These are phyloP conservation scores for Russula virescens DNA, from an alignment of 768 basidiomycete genomes.

Conservation along the genomic window DNA sequence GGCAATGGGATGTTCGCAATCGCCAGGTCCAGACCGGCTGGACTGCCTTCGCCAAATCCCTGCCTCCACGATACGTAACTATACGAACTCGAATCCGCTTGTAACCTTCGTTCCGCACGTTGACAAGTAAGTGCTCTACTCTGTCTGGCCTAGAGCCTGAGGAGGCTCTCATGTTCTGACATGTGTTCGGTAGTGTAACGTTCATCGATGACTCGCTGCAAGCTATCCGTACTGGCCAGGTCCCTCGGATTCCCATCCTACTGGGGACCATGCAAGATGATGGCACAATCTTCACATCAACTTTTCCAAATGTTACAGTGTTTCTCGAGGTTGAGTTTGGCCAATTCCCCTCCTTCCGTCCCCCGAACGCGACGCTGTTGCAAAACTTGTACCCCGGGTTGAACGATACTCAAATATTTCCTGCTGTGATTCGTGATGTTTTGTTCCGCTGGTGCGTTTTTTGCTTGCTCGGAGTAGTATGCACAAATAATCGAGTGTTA, in stretches of 20 bases:
- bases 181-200: background rate
- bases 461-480: background rate
- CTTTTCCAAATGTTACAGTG: background rate
- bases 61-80: slow-evolving; percentile 22
- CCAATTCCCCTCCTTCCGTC: background rate
- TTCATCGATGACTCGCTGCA: background rate
- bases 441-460: slow-evolving; percentile 9
- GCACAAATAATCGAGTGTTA: too few species aligned
- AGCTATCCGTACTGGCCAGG: slow-evolving; percentile 1
- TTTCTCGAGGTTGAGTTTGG: background rate
- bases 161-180: background rate
- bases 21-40: slow-evolving; percentile 24
- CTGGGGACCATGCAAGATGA: slow-evolving; percentile 7
- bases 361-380: background rate
- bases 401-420: background rate
- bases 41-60: slow-evolving; percentile 26
- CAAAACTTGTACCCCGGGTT: slow-evolving; percentile 3
- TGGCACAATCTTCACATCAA: background rate
- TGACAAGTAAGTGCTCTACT: slow-evolving; percentile 6
- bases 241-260: slow-evolving; percentile 3
- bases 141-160: too few species aligned
- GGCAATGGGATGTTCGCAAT: slow-evolving; percentile 23
- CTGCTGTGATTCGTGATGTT: slow-evolving; percentile 5
- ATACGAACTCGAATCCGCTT: background rate
- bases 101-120: background rate